A percentile compares a stretch with the other conserved stretches of the same genome.
Conservation (phyloP, 257 asterid genomes). For the Solanum sejunctum region DNA sequence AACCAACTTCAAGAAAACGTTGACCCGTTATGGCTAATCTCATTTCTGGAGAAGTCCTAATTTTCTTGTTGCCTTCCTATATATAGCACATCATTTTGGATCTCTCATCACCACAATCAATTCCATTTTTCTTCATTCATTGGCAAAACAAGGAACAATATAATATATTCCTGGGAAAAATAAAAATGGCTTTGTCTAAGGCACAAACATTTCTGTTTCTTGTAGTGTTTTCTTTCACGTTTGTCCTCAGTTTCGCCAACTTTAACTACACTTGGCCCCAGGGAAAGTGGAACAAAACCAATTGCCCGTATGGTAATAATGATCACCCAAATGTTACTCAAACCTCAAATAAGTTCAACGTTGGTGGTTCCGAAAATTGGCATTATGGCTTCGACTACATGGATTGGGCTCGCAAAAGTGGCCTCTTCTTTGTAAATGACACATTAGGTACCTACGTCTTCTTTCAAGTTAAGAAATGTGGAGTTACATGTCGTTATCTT, state of each 20-base stretch:
- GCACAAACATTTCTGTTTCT: slow-evolving; percentile 5
- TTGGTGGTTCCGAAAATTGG: slow-evolving; percentile 56
- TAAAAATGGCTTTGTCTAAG: slow-evolving; percentile 9
- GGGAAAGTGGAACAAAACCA: neutral
- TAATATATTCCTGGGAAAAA: neutral
- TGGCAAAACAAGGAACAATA: neutral
- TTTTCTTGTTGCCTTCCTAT: neutral
- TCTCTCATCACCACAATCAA: neutral
- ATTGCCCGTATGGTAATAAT: slow-evolving; percentile 19
- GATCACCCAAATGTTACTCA: slow-evolving; percentile 24
- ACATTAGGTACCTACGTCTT: slow-evolving; percentile 24
- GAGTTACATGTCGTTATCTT: neutral
- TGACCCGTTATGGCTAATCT: neutral
- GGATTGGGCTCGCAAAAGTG: slow-evolving; percentile 46
- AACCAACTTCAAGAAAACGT: neutral
- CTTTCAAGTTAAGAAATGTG: neutral
- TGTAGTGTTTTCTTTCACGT: neutral
- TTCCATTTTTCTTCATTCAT: neutral
- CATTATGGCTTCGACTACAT: slow-evolving; percentile 57
- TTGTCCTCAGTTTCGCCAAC: slow-evolving; percentile 18
- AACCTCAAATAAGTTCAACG: slow-evolving; percentile 17
- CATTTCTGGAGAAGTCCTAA: too few species aligned
- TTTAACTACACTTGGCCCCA: slow-evolving; percentile 28
- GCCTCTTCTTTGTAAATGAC: slow-evolving; percentile 53
- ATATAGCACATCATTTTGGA: neutral